Conservation (phyloP, 2,329 filamentous ascomycete genomes). For the Madurella mycetomatis region DNA sequence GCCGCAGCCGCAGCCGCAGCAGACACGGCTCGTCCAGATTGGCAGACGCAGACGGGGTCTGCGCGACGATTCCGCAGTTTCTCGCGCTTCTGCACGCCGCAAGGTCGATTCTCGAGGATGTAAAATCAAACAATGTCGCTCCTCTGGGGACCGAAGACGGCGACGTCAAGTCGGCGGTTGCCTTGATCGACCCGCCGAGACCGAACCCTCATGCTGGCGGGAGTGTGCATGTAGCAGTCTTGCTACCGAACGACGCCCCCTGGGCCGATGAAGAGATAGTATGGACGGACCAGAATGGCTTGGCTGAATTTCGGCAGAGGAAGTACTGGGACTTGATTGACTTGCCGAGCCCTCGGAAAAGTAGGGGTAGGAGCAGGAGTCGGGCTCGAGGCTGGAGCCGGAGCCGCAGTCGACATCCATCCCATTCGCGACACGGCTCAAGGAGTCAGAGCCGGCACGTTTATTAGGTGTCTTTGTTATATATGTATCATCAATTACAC, state of each 20-base stretch:
- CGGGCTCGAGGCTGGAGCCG: slow-evolving; percentile 2
- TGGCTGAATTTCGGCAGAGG: slow-evolving; percentile 18
- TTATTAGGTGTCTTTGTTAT: no score
- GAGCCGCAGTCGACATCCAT: background rate
- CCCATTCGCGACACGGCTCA: no score
- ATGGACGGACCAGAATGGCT: slow-evolving; percentile 17
- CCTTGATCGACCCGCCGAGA: slow-evolving; percentile 9
- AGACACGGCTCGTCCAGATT: background rate
- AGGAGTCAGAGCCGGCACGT: no score
- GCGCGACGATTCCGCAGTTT: slow-evolving; percentile 23
- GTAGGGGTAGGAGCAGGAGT: slow-evolving; percentile 2
- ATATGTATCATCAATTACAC: no score
- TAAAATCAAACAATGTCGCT: slow-evolving; percentile 6
- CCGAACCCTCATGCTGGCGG: slow-evolving; percentile 17
- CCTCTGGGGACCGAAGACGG: slow-evolving; percentile 3
- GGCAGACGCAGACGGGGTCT: slow-evolving; percentile 17
- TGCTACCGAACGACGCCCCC: slow-evolving; percentile 19
- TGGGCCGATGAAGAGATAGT: slow-evolving; percentile 22
- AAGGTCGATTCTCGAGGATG: slow-evolving; percentile 18
- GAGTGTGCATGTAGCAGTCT: slow-evolving; percentile 19
- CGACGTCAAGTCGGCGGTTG: slow-evolving; percentile 5
- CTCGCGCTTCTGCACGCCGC: slow-evolving; percentile 21
- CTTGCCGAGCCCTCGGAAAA: background rate
- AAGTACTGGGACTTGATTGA: slow-evolving; percentile 21
- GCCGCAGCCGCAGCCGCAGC: slow-evolving; percentile 2